Evolutionary conservation across 2,329 filamentous ascomycete species (phyloP).

Genomic region (Hypoxylon rubiginosum): DNA sequence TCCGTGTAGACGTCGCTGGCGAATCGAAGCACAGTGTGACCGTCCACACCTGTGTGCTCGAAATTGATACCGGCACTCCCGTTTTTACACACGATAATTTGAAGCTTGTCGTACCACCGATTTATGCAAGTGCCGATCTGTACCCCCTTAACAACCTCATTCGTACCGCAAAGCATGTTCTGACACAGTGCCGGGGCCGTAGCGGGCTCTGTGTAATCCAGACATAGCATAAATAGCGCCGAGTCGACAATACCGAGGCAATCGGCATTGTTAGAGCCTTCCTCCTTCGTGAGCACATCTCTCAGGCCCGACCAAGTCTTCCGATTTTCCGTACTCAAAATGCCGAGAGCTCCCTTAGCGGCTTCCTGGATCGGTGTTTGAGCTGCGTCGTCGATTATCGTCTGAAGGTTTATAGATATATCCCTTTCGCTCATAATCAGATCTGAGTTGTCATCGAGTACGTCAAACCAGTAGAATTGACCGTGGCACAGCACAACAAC

Average conservation of each 20-base stretch:
- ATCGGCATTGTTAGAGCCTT: conserved; percentile 93
- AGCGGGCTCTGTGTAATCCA: conserved; percentile 90
- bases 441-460: conserved; percentile 93
- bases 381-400: conserved; percentile 90
- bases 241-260: conserved; percentile 96
- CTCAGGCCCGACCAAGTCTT: conserved; percentile 95
- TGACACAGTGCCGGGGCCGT: conserved; percentile 89
- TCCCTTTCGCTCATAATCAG: conserved; percentile 98
- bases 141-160: conserved; percentile 89
- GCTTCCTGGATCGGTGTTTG: conserved; percentile 93
- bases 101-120: conserved; percentile 98
- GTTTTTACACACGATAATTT: conserved; percentile 99
- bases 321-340: conserved; percentile 94
- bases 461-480: conserved; percentile 99
- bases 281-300: conserved; percentile 87
- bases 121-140: conserved; percentile 99
- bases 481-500: conserved; percentile 93
- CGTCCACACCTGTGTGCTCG: conserved; percentile 97
- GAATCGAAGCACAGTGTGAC: conserved; percentile 95
- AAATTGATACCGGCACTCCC: conserved; percentile 99
- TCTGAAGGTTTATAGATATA: conserved; percentile 89
- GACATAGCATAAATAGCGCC: conserved; percentile 89
- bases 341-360: conserved; percentile 93
- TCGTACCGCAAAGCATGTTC: conserved; percentile 98
- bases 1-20: conserved; percentile 98